Base-by-base conservation (phyloP, 768 basidiomycete genomes). In the Pleurotus djamor region DNA sequence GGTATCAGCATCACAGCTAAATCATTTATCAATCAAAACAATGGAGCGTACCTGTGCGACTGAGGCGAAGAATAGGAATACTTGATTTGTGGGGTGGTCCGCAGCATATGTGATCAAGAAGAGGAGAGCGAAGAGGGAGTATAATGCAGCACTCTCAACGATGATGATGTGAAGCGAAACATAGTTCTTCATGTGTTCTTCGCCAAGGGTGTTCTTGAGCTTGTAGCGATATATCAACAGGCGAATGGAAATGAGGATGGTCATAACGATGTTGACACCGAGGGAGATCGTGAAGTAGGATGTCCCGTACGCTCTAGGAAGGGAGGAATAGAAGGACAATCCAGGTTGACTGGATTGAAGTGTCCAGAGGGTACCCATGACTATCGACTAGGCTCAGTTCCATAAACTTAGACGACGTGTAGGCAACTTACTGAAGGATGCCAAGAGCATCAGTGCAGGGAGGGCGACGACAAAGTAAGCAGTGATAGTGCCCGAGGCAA, bases 81-180 rank as follows among this genome's bases (percentile, higher is more conserved):
- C 62, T 34, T 79, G 76, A 49, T 75, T 74, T 13, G 72, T 70
- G 3, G 80, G 76, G 59, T 78, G 69, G 57, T 70, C 68, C 21
- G 72, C 38, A 2, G 76, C 74, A 61, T 79, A 82, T 0, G 76
- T 69, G 17, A 79, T 64, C 51, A 81, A 72, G 63, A 80, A 74
- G 5, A 75, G 58, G 16, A 79, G 17, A 5, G 78, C 71, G 59
- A 74, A 73, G 43, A 74, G 63, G 1, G 77, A 76, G 59, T 80
- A 81, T 5, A 80, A 65, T 2, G 78, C 75, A 0, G 80, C 81
- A 3, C 74, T 77, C 61, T 82, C 80, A 52, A 82, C 61, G 32
- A 81, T 56, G 34, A 80, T 72, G 1, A 76, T 65, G 0, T 66
- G 66, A 38, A 78, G 60, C 5, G 74, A 76, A 28, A 74, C 59